Evolutionary conservation across 2,329 filamentous ascomycete genomes (phyloP).

Genomic region (Stylonectria norvegica): DNA sequence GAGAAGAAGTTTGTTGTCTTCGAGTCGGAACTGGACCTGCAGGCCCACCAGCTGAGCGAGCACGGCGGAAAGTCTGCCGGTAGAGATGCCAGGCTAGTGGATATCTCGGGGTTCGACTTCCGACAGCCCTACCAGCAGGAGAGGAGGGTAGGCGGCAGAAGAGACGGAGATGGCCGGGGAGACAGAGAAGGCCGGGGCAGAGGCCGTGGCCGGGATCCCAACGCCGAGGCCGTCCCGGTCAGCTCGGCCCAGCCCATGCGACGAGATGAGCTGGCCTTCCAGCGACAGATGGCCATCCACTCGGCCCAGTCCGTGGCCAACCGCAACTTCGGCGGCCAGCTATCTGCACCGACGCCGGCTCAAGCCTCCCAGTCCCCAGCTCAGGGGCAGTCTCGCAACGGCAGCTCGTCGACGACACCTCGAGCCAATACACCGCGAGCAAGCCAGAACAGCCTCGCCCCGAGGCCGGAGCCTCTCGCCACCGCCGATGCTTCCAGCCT

Average conservation of each 20-base stretch:
- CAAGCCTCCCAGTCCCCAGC: constrained; percentile 22
- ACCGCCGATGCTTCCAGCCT: constrained; percentile 51
- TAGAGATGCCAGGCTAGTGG: constrained; percentile 78
- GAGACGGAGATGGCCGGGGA: constrained; percentile 40
- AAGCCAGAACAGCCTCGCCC: constrained; percentile 23
- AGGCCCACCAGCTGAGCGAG: constrained; percentile 82
- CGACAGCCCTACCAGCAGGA: constrained; percentile 68
- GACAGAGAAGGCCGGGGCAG: constrained; percentile 55
- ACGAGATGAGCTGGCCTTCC: constrained; percentile 85
- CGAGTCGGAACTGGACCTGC: constrained; percentile 88
- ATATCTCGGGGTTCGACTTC: constrained; percentile 82
- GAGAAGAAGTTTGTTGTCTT: constrained; percentile 99
- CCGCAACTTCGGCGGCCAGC: constrained; percentile 79
- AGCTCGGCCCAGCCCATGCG: constrained; percentile 77
- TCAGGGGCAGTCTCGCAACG: too few relatives aligned
- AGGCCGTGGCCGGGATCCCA: constrained; percentile 76
- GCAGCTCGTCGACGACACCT: constrained; percentile 17
- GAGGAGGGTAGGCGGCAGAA: constrained; percentile 39
- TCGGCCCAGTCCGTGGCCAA: constrained; percentile 76
- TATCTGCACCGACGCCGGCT: constrained; percentile 49
- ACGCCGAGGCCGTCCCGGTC: constrained; percentile 72
- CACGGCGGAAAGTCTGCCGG: constrained; percentile 85
- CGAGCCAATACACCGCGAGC: constrained; percentile 20
- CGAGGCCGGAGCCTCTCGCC: constrained; percentile 49
- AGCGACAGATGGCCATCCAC: constrained; percentile 88